These are phyloP conservation scores for Nicotiana rustica DNA, from an alignment of 305 asterid genomes.

Conservation along the genomic window DNA sequence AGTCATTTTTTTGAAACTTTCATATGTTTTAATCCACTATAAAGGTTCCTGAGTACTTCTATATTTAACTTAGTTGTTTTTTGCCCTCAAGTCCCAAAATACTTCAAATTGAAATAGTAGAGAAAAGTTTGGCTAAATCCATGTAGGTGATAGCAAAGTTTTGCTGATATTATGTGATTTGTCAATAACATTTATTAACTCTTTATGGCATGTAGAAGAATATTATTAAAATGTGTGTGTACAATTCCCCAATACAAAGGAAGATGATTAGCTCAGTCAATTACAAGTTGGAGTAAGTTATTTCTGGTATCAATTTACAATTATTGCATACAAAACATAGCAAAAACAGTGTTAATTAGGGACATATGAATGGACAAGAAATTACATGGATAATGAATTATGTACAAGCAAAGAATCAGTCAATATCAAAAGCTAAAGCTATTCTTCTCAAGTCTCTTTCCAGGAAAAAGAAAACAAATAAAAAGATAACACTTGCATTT, in stretches of 20 bases:
- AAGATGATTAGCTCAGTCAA: background rate
- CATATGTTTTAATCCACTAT: too few relatives aligned
- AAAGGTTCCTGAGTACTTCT: background rate
- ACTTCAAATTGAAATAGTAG: too few relatives aligned
- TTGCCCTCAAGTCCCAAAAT: background rate
- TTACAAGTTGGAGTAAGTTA: background rate
- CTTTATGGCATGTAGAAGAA: background rate
- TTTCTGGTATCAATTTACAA: background rate
- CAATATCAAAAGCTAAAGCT: slow-evolving; percentile 2
- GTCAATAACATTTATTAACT: background rate
- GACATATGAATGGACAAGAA: slow-evolving; percentile 15
- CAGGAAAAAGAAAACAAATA: background rate
- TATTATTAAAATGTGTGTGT: background rate
- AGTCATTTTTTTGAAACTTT: too few relatives aligned
- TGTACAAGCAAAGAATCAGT: background rate
- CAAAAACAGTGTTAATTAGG: background rate
- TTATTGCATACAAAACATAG: slow-evolving; percentile 1
- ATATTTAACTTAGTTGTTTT: background rate
- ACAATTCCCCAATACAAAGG: background rate
- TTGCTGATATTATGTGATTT: background rate
- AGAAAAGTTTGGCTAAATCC: background rate
- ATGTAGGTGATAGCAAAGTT: background rate
- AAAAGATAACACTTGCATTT: slow-evolving; percentile 20
- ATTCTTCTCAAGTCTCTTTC: slow-evolving; percentile 19
- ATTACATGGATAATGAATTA: background rate